phyloP scores from a whole-genome alignment of 2,329 filamentous ascomycete genomes.

The Botrytis paeoniae region DNA sequence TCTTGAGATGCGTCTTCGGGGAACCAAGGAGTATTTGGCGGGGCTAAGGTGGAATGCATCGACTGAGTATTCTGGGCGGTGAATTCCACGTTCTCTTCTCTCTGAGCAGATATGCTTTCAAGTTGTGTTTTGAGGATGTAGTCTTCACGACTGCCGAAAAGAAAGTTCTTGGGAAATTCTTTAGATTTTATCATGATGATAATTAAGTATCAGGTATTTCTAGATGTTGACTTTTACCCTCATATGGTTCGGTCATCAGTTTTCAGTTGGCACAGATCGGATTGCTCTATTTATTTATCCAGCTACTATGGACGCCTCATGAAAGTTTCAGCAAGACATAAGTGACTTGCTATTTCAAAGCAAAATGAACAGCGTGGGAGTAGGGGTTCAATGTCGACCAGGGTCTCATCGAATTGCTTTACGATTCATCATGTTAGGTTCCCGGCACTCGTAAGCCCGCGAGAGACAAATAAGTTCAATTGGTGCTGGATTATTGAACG shows the following conservation, averaged over 20 bases:
- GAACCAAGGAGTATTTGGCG: not conserved
- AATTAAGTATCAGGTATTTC: not conserved
- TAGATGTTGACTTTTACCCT: not conserved
- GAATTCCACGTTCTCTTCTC: not conserved
- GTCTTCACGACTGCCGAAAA: slow-evolving; percentile 2
- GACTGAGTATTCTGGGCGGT: not conserved
- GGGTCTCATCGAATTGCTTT: not conserved
- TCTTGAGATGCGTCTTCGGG: not conserved
- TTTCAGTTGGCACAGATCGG: not conserved
- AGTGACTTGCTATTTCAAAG: not conserved
- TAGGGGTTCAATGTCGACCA: not conserved
- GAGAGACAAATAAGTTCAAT: not conserved
- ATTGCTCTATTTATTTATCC: not conserved
- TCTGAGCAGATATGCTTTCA: not conserved
- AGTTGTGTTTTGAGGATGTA: not conserved
- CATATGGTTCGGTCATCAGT: not conserved
- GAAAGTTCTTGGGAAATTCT: not conserved
- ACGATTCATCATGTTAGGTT: not conserved
- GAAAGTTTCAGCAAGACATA: not conserved
- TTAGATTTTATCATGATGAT: not conserved
- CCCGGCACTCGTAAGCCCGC: not conserved
- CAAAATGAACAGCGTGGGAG: not conserved
- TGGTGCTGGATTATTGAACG: not conserved
- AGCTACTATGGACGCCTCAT: not conserved
- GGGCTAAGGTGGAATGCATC: not conserved